A percentile compares a stretch with the other conserved stretches of the same genome.
These are phyloP conservation scores for Atalantia buxifolia DNA, from an alignment of 345 rosid species.

Conservation along the genomic window DNA sequence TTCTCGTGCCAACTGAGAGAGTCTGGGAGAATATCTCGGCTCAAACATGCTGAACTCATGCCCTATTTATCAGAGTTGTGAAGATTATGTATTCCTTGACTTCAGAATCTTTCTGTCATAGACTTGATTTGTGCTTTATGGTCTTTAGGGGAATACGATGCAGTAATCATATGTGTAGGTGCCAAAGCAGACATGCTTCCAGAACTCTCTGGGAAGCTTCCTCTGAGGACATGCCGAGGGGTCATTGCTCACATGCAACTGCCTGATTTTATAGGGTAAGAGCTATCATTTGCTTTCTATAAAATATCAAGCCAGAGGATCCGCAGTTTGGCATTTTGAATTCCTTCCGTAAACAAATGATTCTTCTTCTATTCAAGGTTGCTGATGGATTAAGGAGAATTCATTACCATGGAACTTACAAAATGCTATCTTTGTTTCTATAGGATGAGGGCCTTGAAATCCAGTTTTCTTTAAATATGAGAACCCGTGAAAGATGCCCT, in stretches of 20 bases:
- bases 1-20: neutral
- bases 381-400: neutral
- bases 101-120: neutral
- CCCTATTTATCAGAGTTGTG: neutral
- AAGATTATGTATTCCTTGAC: neutral
- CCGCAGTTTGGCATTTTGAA: neutral
- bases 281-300: neutral
- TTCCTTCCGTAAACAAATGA: too few species aligned
- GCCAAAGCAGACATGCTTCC: constrained; percentile 71
- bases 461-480: neutral
- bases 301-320: too few species aligned
- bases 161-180: constrained; percentile 75
- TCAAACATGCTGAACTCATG: neutral
- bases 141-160: constrained; percentile 65
- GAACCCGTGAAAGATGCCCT: neutral
- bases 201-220: constrained; percentile 77
- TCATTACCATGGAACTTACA: too few species aligned
- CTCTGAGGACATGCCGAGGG: constrained; percentile 88
- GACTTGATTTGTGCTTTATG: neutral
- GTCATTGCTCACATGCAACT: constrained; percentile 67
- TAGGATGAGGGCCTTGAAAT: too few species aligned
- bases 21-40: neutral
- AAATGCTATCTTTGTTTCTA: too few species aligned
- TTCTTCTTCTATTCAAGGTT: neutral
- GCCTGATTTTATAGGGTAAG: constrained; percentile 45